Evolutionary conservation across 1,284 basidiomycete species (phyloP).

Genomic region (Leccinum griseonigrum): DNA sequence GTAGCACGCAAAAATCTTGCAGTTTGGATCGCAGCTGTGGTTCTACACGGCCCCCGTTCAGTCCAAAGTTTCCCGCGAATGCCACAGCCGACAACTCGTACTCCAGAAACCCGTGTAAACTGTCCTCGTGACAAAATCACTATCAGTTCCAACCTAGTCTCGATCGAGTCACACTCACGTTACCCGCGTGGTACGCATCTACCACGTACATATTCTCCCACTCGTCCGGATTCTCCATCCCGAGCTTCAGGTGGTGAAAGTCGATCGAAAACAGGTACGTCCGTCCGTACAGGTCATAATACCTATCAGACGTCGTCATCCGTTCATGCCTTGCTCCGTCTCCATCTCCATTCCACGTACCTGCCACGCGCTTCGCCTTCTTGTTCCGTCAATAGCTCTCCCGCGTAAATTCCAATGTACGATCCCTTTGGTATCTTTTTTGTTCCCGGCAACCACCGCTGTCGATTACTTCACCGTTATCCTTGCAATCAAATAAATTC

Average conservation of each 20-base stretch:
- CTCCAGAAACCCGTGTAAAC: slow-evolving; percentile 68
- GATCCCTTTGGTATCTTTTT: slow-evolving; percentile 65
- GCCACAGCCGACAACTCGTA: slow-evolving; percentile 13
- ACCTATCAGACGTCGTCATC: slow-evolving; percentile 36
- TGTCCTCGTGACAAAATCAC: slow-evolving; percentile 28
- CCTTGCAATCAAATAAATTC: background rate
- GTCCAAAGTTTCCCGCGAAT: background rate
- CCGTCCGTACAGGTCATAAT: slow-evolving; percentile 73
- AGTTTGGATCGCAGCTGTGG: slow-evolving; percentile 89
- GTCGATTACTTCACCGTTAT: slow-evolving; percentile 11
- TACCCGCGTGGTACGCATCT: slow-evolving; percentile 86
- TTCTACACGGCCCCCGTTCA: slow-evolving; percentile 48
- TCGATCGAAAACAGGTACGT: slow-evolving; percentile 89
- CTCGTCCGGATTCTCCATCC: slow-evolving; percentile 35
- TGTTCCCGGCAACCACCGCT: slow-evolving; percentile 69
- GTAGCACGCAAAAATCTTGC: slow-evolving; percentile 67
- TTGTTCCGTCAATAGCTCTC: slow-evolving; percentile 72
- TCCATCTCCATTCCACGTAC: slow-evolving; percentile 40
- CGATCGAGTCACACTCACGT: slow-evolving; percentile 49
- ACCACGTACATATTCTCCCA: slow-evolving; percentile 51
- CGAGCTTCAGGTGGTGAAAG: slow-evolving; percentile 59
- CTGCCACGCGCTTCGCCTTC: slow-evolving; percentile 66
- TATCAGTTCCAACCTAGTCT: slow-evolving; percentile 10
- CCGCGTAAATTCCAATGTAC: slow-evolving; percentile 83
- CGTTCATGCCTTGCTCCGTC: background rate